A percentile compares a stretch with the other conserved stretches of the same genome.
These are phyloP conservation scores for Microdochium trichocladiopsis DNA, from an alignment of 2,329 filamentous ascomycete genomes.

Conservation along the genomic window DNA sequence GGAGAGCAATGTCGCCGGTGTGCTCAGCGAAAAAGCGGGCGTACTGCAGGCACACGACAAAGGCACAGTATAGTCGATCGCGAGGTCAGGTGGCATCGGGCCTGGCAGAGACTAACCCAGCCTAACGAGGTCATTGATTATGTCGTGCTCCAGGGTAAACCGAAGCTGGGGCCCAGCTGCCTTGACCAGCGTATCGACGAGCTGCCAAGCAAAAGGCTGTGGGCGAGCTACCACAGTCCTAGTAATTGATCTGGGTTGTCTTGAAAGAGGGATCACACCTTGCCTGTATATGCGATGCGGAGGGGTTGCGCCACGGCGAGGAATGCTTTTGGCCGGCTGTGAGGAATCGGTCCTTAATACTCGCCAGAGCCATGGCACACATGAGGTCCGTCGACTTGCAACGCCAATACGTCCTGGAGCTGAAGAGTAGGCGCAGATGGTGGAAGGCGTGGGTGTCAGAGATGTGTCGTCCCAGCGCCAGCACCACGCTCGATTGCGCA, in stretches of 20 bases:
- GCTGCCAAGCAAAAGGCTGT: not conserved
- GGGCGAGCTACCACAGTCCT: not conserved
- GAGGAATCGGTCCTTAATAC: not conserved
- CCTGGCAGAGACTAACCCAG: not conserved
- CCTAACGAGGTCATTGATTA: not conserved
- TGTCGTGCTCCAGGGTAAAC: not conserved
- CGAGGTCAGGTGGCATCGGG: not conserved
- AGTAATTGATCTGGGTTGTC: not conserved
- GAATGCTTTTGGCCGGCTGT: not conserved
- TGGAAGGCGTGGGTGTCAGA: not conserved
- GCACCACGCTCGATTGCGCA: not conserved
- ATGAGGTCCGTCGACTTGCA: not conserved
- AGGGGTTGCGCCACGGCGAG: not conserved
- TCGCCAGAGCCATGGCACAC: not conserved
- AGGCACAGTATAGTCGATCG: not conserved
- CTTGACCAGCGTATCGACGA: not conserved
- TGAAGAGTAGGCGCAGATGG: not conserved
- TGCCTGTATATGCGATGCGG: not conserved
- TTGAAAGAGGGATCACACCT: not conserved
- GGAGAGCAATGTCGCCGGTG: not conserved
- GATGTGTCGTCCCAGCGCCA: not conserved
- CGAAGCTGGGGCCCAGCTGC: not conserved
- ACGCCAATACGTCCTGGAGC: not conserved
- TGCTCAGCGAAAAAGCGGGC: not conserved
- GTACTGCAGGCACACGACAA: not conserved